phyloP scores from a whole-genome alignment of 331 rosid species.

The Cydonia oblonga region DNA sequence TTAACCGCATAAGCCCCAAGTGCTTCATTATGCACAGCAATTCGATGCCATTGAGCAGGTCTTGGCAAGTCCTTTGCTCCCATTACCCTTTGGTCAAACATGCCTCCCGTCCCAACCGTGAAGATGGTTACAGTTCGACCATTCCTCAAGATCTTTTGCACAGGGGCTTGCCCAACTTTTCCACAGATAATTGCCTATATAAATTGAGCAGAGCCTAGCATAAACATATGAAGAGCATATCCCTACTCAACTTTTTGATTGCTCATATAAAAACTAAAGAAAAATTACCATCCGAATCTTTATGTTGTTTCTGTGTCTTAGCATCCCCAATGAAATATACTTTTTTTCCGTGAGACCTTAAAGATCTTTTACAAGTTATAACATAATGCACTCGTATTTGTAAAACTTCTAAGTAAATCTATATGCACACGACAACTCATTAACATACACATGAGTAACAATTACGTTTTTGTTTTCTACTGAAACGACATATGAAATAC shows the following conservation, averaged over 20 bases:
- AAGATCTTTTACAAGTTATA: background rate
- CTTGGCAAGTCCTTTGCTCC: constrained; percentile 57
- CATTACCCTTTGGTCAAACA: constrained; percentile 73
- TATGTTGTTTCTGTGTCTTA: constrained; percentile 7
- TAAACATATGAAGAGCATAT: background rate
- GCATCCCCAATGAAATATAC: background rate
- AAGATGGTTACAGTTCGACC: constrained; percentile 71
- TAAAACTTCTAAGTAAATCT: no score
- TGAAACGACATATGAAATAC: constrained; percentile 25
- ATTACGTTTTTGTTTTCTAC: background rate
- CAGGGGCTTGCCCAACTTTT: constrained; percentile 87
- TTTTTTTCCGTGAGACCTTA: background rate
- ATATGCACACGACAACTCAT: background rate
- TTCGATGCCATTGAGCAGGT: constrained; percentile 93
- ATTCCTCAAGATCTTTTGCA: constrained; percentile 90
- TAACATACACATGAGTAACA: background rate
- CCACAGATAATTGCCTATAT: constrained; percentile 89
- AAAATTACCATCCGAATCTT: background rate
- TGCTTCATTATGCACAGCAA: constrained; percentile 75
- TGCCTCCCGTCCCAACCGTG: constrained; percentile 92
- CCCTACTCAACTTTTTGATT: background rate
- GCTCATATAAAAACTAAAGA: background rate
- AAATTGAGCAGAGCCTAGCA: background rate
- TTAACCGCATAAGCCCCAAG: constrained; percentile 89
- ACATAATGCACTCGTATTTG: background rate